Conservation (phyloP, 306 rosid species). For the Quercus rubra region DNA sequence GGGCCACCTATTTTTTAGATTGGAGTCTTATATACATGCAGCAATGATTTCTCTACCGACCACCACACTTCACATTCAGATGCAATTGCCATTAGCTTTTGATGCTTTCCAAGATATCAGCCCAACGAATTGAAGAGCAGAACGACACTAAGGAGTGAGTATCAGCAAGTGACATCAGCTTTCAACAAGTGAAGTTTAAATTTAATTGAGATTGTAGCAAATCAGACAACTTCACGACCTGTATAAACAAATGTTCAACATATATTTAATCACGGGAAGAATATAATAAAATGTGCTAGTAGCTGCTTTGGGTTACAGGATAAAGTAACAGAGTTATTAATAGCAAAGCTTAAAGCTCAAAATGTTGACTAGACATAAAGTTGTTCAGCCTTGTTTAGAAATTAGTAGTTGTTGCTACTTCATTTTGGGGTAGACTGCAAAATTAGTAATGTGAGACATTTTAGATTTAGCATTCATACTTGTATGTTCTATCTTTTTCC, state of each 20-base stretch:
- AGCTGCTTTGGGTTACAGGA: neutral
- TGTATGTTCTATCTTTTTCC: too few species aligned
- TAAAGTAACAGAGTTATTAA: neutral
- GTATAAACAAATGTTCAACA: neutral
- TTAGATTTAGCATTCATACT: too few species aligned
- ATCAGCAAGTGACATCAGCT: conserved; percentile 4
- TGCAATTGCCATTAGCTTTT: neutral
- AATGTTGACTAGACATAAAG: too few species aligned
- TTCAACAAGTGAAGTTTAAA: neutral
- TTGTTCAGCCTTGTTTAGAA: too few species aligned
- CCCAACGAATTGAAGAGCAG: neutral
- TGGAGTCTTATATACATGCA: conserved; percentile 81
- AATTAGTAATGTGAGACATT: too few species aligned
- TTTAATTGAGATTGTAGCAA: neutral
- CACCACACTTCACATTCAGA: conserved; percentile 53
- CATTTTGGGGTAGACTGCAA: too few species aligned
- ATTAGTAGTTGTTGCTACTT: too few species aligned
- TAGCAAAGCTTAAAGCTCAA: too few species aligned
- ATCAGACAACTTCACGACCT: conserved; percentile 36
- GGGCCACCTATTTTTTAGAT: conserved; percentile 46
- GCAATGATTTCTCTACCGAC: conserved; percentile 80
- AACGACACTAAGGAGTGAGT: neutral
- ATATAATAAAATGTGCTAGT: neutral
- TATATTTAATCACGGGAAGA: neutral
- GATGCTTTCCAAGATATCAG: conserved; percentile 17